phyloP scores from a whole-genome alignment of 2,329 filamentous ascomycete species.

The Colletotrichum echinochloae region DNA sequence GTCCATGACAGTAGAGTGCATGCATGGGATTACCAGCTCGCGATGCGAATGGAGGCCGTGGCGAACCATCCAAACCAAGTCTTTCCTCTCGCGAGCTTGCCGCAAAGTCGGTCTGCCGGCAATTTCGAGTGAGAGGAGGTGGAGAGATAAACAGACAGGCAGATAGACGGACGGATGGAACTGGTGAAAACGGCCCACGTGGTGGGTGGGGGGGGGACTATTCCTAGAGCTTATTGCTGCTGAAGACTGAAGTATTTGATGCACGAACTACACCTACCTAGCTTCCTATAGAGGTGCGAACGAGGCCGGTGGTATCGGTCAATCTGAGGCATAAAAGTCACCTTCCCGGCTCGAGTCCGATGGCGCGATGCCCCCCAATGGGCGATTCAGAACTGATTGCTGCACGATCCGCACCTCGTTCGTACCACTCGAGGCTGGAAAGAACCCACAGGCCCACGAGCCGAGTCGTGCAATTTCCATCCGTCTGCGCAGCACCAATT shows the following conservation, averaged over 20 bases:
- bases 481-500: no score
- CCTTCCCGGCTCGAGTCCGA: neutral
- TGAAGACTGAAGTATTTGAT: neutral
- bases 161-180: neutral
- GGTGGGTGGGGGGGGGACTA: conserved; percentile 9
- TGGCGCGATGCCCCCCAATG: neutral
- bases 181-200: neutral
- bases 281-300: no score
- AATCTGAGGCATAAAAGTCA: conserved; percentile 25
- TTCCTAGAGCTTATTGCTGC: conserved; percentile 11
- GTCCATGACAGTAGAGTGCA: neutral
- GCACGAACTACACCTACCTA: no score
- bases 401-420: no score
- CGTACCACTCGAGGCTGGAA: no score
- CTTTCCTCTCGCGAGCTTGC: conserved; percentile 1
- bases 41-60: neutral
- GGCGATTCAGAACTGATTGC: neutral
- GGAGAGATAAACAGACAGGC: neutral
- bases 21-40: neutral
- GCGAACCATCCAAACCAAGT: neutral
- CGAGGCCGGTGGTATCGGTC: neutral
- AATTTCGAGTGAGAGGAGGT: conserved; percentile 2
- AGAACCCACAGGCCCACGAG: neutral
- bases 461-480: neutral
- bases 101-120: conserved; percentile 18